phyloP scores from a whole-genome alignment of 2,329 filamentous ascomycete genomes.

The Aspergillus oerlinghausenensis region DNA sequence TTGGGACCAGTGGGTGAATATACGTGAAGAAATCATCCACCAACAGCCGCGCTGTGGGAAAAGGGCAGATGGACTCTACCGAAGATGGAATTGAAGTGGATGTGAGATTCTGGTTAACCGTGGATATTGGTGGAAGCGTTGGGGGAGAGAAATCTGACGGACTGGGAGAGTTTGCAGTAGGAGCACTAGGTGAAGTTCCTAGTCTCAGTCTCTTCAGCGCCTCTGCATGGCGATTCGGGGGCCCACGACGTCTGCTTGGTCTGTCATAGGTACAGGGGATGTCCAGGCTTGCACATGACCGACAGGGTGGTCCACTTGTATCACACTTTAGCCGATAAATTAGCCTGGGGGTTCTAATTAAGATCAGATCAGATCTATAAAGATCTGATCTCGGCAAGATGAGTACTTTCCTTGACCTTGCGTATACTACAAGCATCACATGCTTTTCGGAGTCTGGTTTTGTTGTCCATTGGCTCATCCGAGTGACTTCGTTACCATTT shows the following conservation, averaged over 20 bases:
- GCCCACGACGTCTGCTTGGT: conserved; percentile 59
- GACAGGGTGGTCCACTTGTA: conserved; percentile 61
- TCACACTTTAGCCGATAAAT: conserved; percentile 50
- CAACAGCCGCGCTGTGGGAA: conserved; percentile 36
- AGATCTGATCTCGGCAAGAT: too few relatives aligned
- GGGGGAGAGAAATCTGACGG: conserved; percentile 41
- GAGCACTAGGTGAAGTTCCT: conserved; percentile 27
- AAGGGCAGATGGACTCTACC: conserved; percentile 44
- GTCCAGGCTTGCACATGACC: conserved; percentile 60
- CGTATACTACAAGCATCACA: conserved; percentile 52
- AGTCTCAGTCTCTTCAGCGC: conserved; percentile 59
- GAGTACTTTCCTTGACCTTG: conserved; percentile 47
- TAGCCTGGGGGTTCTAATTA: background rate
- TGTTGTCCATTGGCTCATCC: conserved; percentile 30
- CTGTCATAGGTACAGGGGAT: conserved; percentile 65
- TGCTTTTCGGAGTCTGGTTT: conserved; percentile 46
- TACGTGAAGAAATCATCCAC: conserved; percentile 47
- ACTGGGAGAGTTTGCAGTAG: conserved; percentile 29
- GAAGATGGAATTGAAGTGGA: conserved; percentile 43
- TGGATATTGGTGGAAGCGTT: conserved; percentile 29
- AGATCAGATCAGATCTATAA: background rate
- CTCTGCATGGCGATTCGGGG: conserved; percentile 63
- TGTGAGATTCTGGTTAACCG: conserved; percentile 23
- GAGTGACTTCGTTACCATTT: conserved; percentile 13
- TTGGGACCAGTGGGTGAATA: conserved; percentile 44